A percentile compares a stretch with the other conserved stretches of the same genome.
These are phyloP conservation scores for Rubroshorea leprosula DNA, from an alignment of 345 rosid species.

Conservation along the genomic window DNA sequence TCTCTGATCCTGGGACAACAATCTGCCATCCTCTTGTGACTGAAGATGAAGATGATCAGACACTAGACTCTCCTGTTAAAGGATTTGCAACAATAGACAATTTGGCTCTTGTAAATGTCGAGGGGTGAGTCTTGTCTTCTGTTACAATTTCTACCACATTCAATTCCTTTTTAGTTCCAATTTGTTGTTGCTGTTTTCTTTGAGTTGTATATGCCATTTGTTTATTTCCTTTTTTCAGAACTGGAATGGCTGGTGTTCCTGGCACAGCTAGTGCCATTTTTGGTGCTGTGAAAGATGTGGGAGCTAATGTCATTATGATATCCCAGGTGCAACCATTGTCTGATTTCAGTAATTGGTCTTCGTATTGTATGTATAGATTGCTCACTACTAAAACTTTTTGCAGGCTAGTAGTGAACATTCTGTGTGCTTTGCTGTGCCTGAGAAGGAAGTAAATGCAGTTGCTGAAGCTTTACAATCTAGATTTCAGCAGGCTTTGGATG, in stretches of 20 bases:
- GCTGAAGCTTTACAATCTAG: conserved; percentile 79
- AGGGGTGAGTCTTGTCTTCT: conserved; percentile 57
- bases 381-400: conserved; percentile 23
- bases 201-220: not conserved
- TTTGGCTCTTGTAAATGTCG: conserved; percentile 93
- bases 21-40: conserved; percentile 48
- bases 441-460: conserved; percentile 89
- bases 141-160: conserved; percentile 4
- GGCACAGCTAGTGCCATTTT: conserved; percentile 95
- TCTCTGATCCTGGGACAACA: conserved; percentile 82
- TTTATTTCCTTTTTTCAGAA: conserved; percentile 38
- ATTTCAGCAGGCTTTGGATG: conserved; percentile 79
- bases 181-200: not conserved
- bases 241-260: conserved; percentile 99
- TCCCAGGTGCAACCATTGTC: conserved; percentile 59
- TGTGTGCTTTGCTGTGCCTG: conserved; percentile 98
- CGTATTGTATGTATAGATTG: conserved; percentile 5
- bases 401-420: conserved; percentile 99
- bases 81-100: conserved; percentile 98
- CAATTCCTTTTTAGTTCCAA: not conserved
- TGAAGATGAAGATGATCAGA: conserved; percentile 39
- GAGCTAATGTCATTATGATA: conserved; percentile 98
- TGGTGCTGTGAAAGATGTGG: conserved; percentile 91
- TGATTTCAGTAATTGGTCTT: not conserved
- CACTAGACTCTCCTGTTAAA: conserved; percentile 57